Evolutionary conservation across 1,284 basidiomycete genomes (phyloP), one percentile per base, ranked within the genome.

Genomic region (Leccinum solheimii): DNA sequence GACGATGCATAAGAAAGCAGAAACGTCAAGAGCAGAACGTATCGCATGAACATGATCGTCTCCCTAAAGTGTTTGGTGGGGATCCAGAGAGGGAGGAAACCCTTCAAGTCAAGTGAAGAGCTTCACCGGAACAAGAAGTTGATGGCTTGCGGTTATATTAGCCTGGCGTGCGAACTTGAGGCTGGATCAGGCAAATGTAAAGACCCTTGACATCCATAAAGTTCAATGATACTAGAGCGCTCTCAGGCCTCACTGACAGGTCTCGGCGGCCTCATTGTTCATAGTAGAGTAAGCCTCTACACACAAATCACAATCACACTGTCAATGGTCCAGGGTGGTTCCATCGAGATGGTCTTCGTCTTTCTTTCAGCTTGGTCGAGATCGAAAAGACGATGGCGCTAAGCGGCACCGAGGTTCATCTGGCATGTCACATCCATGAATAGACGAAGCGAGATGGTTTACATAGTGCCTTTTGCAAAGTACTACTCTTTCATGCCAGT

Each of bases 1-100:
- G 75, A 72, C 49, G 56, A 60, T 34, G 62, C 64, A 19, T 62
- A 61, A n/a, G 50, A 60, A 23, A 68, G 58, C 3, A 70, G 48
- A 27, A 56, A 63, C 9, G 59, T 34, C 3, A 67, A 58, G 27
- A 62, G 62, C 52, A 74, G 59, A 16, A 70, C 49, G 49, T 61
- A 59, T 55, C 51, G 62, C 48, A 32, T 48, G 63, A 65, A 73
- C 48, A 56, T 60, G 57, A 58, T 38, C 61, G 58, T 63, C 69
- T 62, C 67, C 59, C 62, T 56, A 55, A 56, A 19, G 23, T 30
- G 48, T 32, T 45, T 60, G 27, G 51, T 43, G 40, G 23, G 7
- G 11, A 8, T 27, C 23, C 11, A 38, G 59, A 62, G 66, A 64
- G 60, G 61, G 69, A 60, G 69, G 61, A 62, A 67, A 68, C 61